A percentile compares a stretch with the other conserved stretches of the same genome.
Conservation (phyloP, 73 alveolate species). For the Paramecium primaurelia region DNA sequence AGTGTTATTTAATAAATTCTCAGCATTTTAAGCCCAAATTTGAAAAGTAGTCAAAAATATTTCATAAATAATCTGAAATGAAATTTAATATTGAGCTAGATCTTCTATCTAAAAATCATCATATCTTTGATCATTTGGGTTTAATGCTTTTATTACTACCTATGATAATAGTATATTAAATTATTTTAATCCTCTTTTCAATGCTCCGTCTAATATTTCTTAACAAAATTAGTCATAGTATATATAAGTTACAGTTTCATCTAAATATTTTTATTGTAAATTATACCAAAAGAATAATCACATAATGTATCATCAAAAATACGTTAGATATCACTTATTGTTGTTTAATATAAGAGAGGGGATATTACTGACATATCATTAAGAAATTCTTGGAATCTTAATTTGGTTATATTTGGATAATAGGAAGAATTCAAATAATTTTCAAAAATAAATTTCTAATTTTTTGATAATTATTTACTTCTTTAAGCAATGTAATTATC, state of each 20-base stretch:
- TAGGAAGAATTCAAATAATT: neutral
- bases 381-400: neutral
- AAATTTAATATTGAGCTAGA: neutral
- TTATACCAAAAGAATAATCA: neutral
- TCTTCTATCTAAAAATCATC: neutral
- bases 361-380: neutral
- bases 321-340: neutral
- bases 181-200: neutral
- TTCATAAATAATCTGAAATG: neutral
- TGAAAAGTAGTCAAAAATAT: neutral
- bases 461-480: neutral
- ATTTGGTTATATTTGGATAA: neutral
- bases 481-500: neutral
- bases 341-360: neutral
- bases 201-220: neutral
- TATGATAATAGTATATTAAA: neutral
- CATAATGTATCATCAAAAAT: neutral
- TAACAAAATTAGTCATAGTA: neutral
- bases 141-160: neutral
- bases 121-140: neutral
- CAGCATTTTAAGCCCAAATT: neutral
- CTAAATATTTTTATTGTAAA: neutral
- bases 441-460: neutral
- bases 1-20: neutral
- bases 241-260: neutral